Percentiles rank a stretch among this genome's conserved stretches.
These are phyloP conservation scores for Naegleria gruberi DNA, from an alignment of 208 protist genomes.

Conservation along the genomic window DNA sequence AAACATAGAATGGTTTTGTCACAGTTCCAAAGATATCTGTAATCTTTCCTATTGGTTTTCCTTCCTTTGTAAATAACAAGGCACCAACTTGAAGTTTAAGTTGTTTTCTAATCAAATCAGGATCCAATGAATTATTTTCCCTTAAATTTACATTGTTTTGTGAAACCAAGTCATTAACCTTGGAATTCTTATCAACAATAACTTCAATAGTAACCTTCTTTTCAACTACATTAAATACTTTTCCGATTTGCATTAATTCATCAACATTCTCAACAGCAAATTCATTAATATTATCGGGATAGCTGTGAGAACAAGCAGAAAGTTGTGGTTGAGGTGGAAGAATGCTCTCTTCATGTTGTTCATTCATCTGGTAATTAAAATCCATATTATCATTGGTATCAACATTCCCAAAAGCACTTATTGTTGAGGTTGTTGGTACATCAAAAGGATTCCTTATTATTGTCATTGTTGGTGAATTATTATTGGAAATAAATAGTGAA, in stretches of 20 bases:
- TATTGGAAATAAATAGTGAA: too few species aligned
- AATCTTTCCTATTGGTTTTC: background rate
- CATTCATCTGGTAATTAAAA: too few species aligned
- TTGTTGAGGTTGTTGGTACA: too few species aligned
- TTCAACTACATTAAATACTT: background rate
- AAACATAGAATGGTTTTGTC: background rate
- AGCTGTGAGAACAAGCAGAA: too few species aligned
- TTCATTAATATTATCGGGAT: background rate
- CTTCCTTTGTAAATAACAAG: background rate
- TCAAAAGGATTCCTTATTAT: too few species aligned
- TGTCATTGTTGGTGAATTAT: too few species aligned
- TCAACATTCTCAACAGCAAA: background rate
- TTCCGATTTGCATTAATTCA: background rate
- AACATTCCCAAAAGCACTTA: too few species aligned
- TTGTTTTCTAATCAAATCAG: background rate
- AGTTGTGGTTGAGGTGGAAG: too few species aligned
- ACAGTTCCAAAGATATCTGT: background rate
- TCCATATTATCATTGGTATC: too few species aligned
- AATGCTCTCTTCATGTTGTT: too few species aligned
- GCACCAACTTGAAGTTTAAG: background rate
- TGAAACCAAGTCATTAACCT: background rate
- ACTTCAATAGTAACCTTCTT: background rate
- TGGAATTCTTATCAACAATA: background rate
- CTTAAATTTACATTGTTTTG: background rate
- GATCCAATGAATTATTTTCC: background rate